Evolutionary conservation across 139 green algal species (phyloP).

Genomic region (Raphidocelis subcapitata): DNA sequence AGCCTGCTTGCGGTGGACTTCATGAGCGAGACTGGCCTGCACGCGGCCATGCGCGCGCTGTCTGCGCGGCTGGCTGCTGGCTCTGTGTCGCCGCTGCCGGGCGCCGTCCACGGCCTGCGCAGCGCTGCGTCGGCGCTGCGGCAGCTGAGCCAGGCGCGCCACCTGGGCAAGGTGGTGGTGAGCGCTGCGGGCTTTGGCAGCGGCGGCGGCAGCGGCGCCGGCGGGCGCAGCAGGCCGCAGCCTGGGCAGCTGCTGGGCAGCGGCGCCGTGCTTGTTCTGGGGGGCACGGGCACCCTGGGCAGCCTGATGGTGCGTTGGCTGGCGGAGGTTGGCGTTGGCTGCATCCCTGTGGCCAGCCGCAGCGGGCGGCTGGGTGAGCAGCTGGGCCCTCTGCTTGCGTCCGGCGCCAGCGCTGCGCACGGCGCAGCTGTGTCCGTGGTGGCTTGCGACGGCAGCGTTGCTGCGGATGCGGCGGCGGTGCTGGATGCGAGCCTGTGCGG

Average conservation of each 20-base stretch:
- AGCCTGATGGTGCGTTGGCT: slow-evolving; percentile 64
- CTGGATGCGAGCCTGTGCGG: slow-evolving; percentile 1
- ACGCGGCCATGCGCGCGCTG: slow-evolving; percentile 33
- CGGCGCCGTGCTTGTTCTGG: slow-evolving; percentile 53
- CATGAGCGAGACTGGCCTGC: slow-evolving; percentile 58
- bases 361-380: slow-evolving; percentile 31
- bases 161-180: slow-evolving; percentile 86
- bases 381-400: not conserved
- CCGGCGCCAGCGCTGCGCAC: not conserved
- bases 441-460: slow-evolving; percentile 32
- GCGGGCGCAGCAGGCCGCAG: not conserved
- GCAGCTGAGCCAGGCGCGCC: slow-evolving; percentile 81
- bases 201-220: not conserved
- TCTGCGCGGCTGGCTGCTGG: slow-evolving; percentile 35
- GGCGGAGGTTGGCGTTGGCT: slow-evolving; percentile 26
- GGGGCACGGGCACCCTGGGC: slow-evolving; percentile 75
- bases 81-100: slow-evolving; percentile 35
- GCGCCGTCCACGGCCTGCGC: slow-evolving; percentile 31
- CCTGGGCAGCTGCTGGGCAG: not conserved
- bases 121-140: slow-evolving; percentile 57
- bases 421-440: slow-evolving; percentile 21
- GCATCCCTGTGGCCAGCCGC: slow-evolving; percentile 50
- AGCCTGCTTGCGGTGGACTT: slow-evolving; percentile 84
- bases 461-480: slow-evolving; percentile 21
- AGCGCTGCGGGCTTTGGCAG: not conserved